Conservation (phyloP, 768 basidiomycete species). For the Phlebiopsis flavidoalba region DNA sequence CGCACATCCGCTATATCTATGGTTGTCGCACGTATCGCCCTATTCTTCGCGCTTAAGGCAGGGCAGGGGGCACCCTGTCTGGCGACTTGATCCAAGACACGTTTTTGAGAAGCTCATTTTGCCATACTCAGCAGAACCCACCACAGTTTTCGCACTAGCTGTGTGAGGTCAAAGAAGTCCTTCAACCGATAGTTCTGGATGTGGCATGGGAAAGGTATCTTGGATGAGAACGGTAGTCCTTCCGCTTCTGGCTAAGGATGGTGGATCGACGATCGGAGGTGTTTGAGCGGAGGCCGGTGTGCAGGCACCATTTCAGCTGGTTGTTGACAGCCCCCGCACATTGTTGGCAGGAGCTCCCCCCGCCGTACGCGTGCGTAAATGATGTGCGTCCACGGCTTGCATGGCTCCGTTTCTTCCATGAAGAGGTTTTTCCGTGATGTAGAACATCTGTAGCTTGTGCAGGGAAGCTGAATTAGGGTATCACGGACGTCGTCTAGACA, state of each 20-base stretch:
- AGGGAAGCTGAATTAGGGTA: neutral
- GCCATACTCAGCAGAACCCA: neutral
- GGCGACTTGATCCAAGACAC: neutral
- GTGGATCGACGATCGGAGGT: neutral
- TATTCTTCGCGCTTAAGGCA: neutral
- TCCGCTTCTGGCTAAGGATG: neutral
- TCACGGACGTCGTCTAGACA: neutral
- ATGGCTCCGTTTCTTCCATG: neutral
- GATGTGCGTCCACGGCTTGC: neutral
- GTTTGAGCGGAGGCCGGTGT: neutral
- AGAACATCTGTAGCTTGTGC: too few species aligned
- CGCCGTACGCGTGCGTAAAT: neutral
- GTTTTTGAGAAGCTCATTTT: neutral
- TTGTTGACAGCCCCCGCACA: neutral
- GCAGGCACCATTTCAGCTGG: neutral
- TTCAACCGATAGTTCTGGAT: neutral
- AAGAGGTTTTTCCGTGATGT: neutral
- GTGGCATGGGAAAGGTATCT: neutral
- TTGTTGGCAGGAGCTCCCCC: neutral
- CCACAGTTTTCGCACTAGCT: neutral
- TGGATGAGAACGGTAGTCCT: neutral
- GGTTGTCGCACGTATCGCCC: neutral
- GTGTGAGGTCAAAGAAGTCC: neutral
- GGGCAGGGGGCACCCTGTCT: neutral
- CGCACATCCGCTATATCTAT: neutral